Conservation (phyloP, 352 stramenopile species). For the Pythium utonaiense region DNA sequence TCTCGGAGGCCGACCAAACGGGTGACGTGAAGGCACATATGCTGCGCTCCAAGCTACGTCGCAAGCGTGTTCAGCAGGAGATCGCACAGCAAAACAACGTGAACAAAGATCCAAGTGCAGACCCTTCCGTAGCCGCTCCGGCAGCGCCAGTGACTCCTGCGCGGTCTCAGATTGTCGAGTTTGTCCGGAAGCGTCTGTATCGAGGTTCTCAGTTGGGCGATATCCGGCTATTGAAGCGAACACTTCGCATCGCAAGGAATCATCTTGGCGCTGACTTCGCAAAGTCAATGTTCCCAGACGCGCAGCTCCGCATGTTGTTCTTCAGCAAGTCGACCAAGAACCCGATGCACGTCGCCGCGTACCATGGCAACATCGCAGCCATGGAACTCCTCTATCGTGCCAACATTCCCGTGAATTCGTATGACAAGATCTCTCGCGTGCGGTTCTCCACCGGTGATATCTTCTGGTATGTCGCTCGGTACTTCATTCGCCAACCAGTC, state of each 20-base stretch:
- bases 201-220: conserved; percentile 69
- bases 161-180: conserved; percentile 36
- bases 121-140: conserved; percentile 20
- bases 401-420: conserved; percentile 62
- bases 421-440: conserved; percentile 78
- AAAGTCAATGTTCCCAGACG: conserved; percentile 61
- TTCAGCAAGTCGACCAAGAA: conserved; percentile 82
- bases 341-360: conserved; percentile 79
- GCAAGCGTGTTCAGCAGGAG: conserved; percentile 22
- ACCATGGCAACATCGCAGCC: conserved; percentile 72
- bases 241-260: conserved; percentile 49
- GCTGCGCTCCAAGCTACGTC: conserved; percentile 50
- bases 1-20: conserved; percentile 79
- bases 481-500: conserved; percentile 67
- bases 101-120: background rate
- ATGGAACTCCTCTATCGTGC: conserved; percentile 60
- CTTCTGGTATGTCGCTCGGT: conserved; percentile 78
- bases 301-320: conserved; percentile 60
- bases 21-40: conserved; percentile 72
- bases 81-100: conserved; percentile 30
- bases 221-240: conserved; percentile 48
- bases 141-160: conserved; percentile 4
- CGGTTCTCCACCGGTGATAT: conserved; percentile 76
- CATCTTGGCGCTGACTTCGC: conserved; percentile 55
- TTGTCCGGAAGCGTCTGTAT: conserved; percentile 70